Evolutionary conservation across 306 rosid genomes (phyloP).

Genomic region (Glycine latifolia): DNA sequence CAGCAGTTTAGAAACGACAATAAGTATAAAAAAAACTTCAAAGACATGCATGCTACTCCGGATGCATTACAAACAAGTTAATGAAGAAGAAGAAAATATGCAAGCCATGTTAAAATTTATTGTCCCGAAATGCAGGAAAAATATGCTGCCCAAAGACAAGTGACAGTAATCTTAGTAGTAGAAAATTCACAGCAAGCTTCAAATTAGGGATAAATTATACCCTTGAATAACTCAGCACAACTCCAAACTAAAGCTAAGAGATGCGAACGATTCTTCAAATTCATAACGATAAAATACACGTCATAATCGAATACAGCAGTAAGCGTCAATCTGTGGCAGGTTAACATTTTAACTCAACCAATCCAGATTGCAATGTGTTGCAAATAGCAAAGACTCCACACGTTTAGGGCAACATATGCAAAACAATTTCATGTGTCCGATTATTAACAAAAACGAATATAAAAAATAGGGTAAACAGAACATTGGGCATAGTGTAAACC

Average conservation of each 20-base stretch:
- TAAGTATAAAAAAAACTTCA: not conserved
- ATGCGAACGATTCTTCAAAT: not conserved
- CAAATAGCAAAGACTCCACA: not conserved
- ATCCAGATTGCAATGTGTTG: not conserved
- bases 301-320: conserved; percentile 1
- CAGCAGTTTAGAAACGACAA: not conserved
- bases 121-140: not conserved
- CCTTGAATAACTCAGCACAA: not conserved
- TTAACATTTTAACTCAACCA: not conserved
- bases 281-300: not conserved
- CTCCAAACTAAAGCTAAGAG: not conserved
- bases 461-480: not conserved
- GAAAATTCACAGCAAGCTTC: not conserved
- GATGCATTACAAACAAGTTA: not conserved
- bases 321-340: not conserved
- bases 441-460: not conserved
- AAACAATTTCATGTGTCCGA: not conserved
- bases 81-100: not conserved
- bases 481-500: conserved; percentile 49
- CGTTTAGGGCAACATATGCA: not conserved
- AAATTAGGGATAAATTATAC: not conserved
- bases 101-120: conserved; percentile 3
- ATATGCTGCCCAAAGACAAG: not conserved
- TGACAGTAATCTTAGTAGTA: not conserved
- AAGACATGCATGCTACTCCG: not conserved